A percentile compares a stretch with the other conserved stretches of the same genome.
Conservation (phyloP, 1,139 yeast genomes). For the Meyerozyma guilliermondii region DNA sequence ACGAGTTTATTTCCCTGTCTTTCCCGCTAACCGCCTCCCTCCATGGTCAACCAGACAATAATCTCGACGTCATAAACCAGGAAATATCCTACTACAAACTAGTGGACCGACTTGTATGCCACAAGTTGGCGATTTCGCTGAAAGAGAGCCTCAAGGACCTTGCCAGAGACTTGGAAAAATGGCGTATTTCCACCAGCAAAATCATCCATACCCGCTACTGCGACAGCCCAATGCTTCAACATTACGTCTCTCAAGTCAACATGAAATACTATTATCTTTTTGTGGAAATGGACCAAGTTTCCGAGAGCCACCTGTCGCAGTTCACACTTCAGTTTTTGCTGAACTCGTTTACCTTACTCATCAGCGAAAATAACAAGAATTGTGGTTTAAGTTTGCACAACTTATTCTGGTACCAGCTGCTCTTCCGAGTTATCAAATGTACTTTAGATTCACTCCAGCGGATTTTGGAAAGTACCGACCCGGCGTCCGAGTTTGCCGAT, state of each 20-base stretch:
- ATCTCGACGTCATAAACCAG: constrained; percentile 15
- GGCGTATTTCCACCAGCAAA: constrained; percentile 31
- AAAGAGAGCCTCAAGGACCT: constrained; percentile 13
- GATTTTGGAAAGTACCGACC: not conserved
- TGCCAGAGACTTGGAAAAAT: constrained; percentile 27
- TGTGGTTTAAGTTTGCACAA: constrained; percentile 5
- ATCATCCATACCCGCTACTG: constrained; percentile 21
- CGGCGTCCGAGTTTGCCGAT: constrained; percentile 13
- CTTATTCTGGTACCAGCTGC: constrained; percentile 8
- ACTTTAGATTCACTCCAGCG: constrained; percentile 8
- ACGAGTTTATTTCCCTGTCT: constrained; percentile 14
- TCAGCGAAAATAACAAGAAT: constrained; percentile 14
- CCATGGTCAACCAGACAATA: constrained; percentile 12
- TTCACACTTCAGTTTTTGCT: constrained; percentile 40
- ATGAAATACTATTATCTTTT: constrained; percentile 35
- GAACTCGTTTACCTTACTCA: constrained; percentile 34
- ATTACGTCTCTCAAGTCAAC: constrained; percentile 29
- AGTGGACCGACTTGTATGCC: constrained; percentile 15
- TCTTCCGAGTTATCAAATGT: constrained; percentile 6
- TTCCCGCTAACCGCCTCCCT: constrained; percentile 9
- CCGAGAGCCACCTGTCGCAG: constrained; percentile 33
- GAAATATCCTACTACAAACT: constrained; percentile 18
- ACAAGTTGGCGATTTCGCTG: constrained; percentile 11
- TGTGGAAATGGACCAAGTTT: constrained; percentile 38
- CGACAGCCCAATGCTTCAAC: constrained; percentile 25